phyloP scores from a whole-genome alignment of 225 moss, liverwort and hornwort genomes.

The Anthoceros angustus region DNA sequence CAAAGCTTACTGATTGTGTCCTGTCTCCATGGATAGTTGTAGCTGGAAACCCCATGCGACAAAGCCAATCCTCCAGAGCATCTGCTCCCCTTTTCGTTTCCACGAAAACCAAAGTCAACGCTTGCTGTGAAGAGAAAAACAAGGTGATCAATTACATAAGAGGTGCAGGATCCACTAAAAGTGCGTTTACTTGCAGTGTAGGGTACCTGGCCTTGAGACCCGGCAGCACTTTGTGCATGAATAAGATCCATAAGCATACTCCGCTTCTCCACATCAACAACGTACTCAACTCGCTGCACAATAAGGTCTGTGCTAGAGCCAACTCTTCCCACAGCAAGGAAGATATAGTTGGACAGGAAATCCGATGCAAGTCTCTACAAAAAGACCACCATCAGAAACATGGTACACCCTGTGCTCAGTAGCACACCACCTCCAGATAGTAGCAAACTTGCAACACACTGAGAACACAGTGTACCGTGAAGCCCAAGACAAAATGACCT shows the following conservation, averaged over 20 bases:
- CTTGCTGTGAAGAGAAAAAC: conserved; percentile 26
- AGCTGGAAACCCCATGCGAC: conserved; percentile 78
- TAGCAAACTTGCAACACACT: no score
- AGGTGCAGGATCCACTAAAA: no score
- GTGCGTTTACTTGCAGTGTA: no score
- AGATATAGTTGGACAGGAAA: conserved; percentile 85
- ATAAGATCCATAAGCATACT: conserved; percentile 98
- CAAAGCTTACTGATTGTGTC: conserved; percentile 63
- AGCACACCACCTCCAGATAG: not conserved
- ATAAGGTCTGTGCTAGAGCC: conserved; percentile 95
- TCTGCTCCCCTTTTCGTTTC: conserved; percentile 97
- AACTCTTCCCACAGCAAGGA: conserved; percentile 87
- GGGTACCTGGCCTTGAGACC: conserved; percentile 47
- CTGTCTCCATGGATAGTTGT: conserved; percentile 98
- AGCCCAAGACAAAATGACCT: no score
- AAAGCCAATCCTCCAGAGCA: conserved; percentile 91
- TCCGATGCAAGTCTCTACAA: conserved; percentile 88
- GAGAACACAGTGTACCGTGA: no score
- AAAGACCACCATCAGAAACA: no score
- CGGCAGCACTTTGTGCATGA: conserved; percentile 57
- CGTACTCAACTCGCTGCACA: conserved; percentile 81
- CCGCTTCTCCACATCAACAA: conserved; percentile 71
- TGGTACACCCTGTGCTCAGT: not conserved
- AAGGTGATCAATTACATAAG: not conserved
- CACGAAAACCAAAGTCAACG: conserved; percentile 84